Evolutionary conservation across 129 eudicot genomes (phyloP).

Genomic region (Erigeron canadensis): DNA sequence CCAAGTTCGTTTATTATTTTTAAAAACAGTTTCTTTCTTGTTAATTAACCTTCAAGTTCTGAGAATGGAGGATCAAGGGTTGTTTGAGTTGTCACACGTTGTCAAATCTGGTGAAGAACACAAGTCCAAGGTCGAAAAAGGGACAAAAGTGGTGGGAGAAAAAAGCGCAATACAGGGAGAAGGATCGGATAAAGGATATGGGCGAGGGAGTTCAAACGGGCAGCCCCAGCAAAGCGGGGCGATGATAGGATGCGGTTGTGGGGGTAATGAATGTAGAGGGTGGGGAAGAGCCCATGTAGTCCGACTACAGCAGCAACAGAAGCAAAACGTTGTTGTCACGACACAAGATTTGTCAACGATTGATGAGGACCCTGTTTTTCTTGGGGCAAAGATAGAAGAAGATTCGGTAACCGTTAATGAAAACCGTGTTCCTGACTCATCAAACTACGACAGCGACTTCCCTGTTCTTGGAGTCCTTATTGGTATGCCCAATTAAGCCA

Average conservation of each 20-base stretch:
- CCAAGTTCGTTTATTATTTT: neutral
- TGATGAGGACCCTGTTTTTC: neutral
- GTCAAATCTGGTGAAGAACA: neutral
- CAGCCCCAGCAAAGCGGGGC: neutral
- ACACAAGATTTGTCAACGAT: neutral
- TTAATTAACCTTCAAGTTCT: neutral
- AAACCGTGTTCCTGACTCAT: neutral
- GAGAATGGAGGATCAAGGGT: conserved; percentile 6
- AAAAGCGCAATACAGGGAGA: no score
- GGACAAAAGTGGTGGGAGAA: neutral
- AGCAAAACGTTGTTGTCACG: neutral
- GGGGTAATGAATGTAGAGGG: neutral
- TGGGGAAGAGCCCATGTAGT: conserved; percentile 16
- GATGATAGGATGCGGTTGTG: no score
- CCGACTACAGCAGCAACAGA: neutral
- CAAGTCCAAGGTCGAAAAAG: neutral
- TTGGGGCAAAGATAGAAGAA: no score
- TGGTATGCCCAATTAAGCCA: no score
- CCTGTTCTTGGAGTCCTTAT: neutral
- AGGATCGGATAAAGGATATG: neutral
- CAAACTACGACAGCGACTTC: neutral
- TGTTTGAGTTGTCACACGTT: neutral
- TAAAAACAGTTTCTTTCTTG: no score
- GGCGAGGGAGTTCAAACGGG: neutral
- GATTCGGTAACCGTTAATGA: no score